Evolutionary conservation across 176 grass and related monocot genomes (phyloP).

Genomic region (Eleusine indica): DNA sequence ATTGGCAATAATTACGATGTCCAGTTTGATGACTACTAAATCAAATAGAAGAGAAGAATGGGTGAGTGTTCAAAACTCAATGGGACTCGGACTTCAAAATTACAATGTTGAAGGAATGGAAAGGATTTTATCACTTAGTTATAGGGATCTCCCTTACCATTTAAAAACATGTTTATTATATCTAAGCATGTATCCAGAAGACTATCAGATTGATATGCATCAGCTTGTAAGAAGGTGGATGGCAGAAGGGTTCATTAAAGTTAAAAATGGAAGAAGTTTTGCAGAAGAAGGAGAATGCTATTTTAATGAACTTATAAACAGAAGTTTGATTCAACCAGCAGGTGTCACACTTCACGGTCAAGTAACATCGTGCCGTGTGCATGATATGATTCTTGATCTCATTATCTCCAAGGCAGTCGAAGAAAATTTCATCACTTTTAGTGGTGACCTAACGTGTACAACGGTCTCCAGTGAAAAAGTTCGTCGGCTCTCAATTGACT

Average conservation of each 20-base stretch:
- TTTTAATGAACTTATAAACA: constrained; percentile 47
- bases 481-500: constrained; percentile 32
- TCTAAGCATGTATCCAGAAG: constrained; percentile 38
- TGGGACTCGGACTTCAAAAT: constrained; percentile 29
- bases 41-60: constrained; percentile 25
- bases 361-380: constrained; percentile 14
- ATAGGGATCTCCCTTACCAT: constrained; percentile 39
- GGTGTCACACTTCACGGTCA: neutral
- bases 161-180: constrained; percentile 39
- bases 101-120: neutral
- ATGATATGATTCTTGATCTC: constrained; percentile 35
- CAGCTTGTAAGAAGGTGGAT: constrained; percentile 35
- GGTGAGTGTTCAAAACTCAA: constrained; percentile 7
- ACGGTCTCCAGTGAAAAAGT: neutral
- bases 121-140: constrained; percentile 40
- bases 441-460: constrained; percentile 2
- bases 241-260: constrained; percentile 37
- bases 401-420: constrained; percentile 36
- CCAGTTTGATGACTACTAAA: constrained; percentile 23
- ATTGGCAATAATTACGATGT: constrained; percentile 19
- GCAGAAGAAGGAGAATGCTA: constrained; percentile 22
- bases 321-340: constrained; percentile 34
- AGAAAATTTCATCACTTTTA: constrained; percentile 35
- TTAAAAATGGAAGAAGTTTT: neutral
- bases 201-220: constrained; percentile 3